Conservation (phyloP, 352 stramenopile species). For the Blastocystis sp. region DNA sequence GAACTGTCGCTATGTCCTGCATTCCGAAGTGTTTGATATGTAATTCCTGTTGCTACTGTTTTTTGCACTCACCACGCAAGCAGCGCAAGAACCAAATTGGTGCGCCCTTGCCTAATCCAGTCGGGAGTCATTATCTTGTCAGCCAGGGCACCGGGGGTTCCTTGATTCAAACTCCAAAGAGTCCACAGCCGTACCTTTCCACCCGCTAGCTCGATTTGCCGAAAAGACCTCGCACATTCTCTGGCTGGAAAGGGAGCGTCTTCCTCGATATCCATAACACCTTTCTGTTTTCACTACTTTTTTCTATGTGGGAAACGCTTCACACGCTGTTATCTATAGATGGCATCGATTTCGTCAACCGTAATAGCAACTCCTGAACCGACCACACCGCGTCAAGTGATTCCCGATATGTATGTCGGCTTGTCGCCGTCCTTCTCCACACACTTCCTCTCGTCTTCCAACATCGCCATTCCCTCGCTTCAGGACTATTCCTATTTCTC, state of each 20-base stretch:
- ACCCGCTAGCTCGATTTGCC: background rate
- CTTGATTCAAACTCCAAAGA: background rate
- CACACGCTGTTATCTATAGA: background rate
- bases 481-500: slow-evolving; percentile 1
- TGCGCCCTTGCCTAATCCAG: background rate
- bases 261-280: background rate
- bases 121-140: background rate
- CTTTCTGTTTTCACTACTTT: slow-evolving; percentile 34
- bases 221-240: background rate
- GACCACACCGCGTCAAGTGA: slow-evolving; percentile 20
- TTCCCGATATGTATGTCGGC: slow-evolving; percentile 65
- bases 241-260: background rate
- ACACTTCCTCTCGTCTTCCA: slow-evolving; percentile 27
- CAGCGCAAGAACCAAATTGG: background rate
- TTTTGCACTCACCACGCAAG: background rate
- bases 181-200: background rate
- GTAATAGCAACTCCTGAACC: background rate
- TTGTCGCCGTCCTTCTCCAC: slow-evolving; percentile 35
- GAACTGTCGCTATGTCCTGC: background rate
- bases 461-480: slow-evolving; percentile 33
- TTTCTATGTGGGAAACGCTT: background rate
- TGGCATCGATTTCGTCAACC: background rate
- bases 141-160: background rate
- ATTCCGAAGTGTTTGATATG: slow-evolving; percentile 63
- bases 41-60: background rate